Conservation (phyloP, 805 yeast genomes). For the Kodamaea fukazawae region DNA sequence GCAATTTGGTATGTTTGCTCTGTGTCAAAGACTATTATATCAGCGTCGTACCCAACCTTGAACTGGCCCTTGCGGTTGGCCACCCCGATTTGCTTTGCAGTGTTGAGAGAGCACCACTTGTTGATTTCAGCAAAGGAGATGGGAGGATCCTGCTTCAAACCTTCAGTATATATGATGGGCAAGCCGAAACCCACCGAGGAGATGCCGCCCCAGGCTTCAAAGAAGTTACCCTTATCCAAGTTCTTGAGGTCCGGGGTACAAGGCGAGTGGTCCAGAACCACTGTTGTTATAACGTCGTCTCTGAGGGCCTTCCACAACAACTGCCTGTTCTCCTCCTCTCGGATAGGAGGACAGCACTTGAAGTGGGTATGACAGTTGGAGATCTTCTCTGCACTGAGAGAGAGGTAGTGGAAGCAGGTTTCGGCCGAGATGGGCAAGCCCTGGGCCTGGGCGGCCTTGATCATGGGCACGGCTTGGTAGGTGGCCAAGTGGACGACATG, state of each 20-base stretch:
- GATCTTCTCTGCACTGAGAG: slow-evolving; percentile 74
- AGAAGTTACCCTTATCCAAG: slow-evolving; percentile 78
- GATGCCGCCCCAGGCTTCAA: slow-evolving; percentile 96
- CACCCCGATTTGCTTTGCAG: slow-evolving; percentile 84
- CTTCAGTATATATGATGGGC: slow-evolving; percentile 77
- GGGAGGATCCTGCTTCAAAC: slow-evolving; percentile 49
- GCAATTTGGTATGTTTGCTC: slow-evolving; percentile 46
- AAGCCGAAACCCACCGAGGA: slow-evolving; percentile 90
- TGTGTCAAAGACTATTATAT: slow-evolving; percentile 78
- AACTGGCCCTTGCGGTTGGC: slow-evolving; percentile 69
- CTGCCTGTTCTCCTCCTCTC: slow-evolving; percentile 68
- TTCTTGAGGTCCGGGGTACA: slow-evolving; percentile 91
- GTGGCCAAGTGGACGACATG: slow-evolving; percentile 93
- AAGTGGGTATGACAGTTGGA: slow-evolving; percentile 76
- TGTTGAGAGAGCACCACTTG: slow-evolving; percentile 77
- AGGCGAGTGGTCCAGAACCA: slow-evolving; percentile 94
- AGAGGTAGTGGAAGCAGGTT: slow-evolving; percentile 90
- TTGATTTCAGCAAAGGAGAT: slow-evolving; percentile 60
- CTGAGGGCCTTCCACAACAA: slow-evolving; percentile 77
- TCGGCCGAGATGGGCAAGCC: slow-evolving; percentile 76
- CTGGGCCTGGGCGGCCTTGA: slow-evolving; percentile 58
- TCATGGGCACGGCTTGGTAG: slow-evolving; percentile 73
- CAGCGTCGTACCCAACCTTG: slow-evolving; percentile 80
- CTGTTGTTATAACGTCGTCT: slow-evolving; percentile 67
- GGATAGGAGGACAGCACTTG: slow-evolving; percentile 95